phyloP scores from a whole-genome alignment of 805 yeast species.

The Candida khao-thaluensis region DNA sequence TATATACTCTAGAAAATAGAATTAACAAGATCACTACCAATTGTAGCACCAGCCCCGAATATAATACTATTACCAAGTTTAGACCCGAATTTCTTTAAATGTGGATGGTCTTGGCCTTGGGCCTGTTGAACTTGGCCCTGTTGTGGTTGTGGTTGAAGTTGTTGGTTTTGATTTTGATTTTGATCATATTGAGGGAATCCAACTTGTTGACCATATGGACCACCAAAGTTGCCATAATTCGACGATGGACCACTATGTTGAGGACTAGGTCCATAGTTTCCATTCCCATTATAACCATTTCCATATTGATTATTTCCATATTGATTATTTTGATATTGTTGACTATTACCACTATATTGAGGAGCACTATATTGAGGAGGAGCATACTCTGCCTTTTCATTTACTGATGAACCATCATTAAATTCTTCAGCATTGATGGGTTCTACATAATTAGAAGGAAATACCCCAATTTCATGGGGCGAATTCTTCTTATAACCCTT shows the following conservation, averaged over 20 bases:
- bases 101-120: constrained; percentile 21
- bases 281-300: background rate
- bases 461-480: constrained; percentile 63
- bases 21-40: constrained; percentile 80
- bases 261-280: constrained; percentile 5
- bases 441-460: constrained; percentile 84
- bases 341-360: constrained; percentile 6
- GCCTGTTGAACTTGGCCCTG: constrained; percentile 26
- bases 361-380: constrained; percentile 19
- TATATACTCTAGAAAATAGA: constrained; percentile 50
- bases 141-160: constrained; percentile 8
- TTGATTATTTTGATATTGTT: background rate
- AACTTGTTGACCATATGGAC: constrained; percentile 9
- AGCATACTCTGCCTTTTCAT: constrained; percentile 19
- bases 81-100: constrained; percentile 65
- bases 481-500: constrained; percentile 54
- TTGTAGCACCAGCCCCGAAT: constrained; percentile 95
- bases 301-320: background rate
- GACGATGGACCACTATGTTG: constrained; percentile 3
- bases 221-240: background rate
- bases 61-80: constrained; percentile 90
- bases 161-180: constrained; percentile 10
- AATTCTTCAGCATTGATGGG: constrained; percentile 36
- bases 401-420: constrained; percentile 11
- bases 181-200: constrained; percentile 16